A percentile compares a stretch with the other conserved stretches of the same genome.
Evolutionary conservation across 495 filamentous ascomycete genomes (phyloP).

Genomic region (Penicillium soppii): DNA sequence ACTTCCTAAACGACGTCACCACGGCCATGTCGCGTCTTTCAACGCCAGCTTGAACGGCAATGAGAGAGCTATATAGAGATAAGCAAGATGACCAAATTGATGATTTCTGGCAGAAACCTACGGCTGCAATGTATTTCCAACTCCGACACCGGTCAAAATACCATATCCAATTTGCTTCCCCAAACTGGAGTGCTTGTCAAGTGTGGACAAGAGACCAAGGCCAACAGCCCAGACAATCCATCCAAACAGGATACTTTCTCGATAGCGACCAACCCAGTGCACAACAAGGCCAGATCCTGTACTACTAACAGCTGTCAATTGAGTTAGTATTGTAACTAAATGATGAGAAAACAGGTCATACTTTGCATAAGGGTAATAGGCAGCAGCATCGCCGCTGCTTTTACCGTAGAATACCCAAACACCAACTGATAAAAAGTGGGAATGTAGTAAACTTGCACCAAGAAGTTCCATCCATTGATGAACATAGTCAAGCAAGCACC

Average conservation of each 20-base stretch:
- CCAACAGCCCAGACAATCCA: slow-evolving; percentile 54
- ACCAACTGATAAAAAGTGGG: slow-evolving; percentile 57
- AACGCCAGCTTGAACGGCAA: slow-evolving; percentile 54
- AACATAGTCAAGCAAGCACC: slow-evolving; percentile 55
- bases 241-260: slow-evolving; percentile 51
- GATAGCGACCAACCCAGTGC: slow-evolving; percentile 52
- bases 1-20: slow-evolving; percentile 55
- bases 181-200: slow-evolving; percentile 46
- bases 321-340: not conserved
- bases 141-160: slow-evolving; percentile 50
- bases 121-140: slow-evolving; percentile 56
- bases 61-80: slow-evolving; percentile 31
- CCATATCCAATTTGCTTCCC: slow-evolving; percentile 56
- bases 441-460: slow-evolving; percentile 56
- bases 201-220: slow-evolving; percentile 52
- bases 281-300: slow-evolving; percentile 53
- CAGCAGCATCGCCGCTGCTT: slow-evolving; percentile 51
- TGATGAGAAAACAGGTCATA: slow-evolving; percentile 14
- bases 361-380: slow-evolving; percentile 54
- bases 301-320: slow-evolving; percentile 40
- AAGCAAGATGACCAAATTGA: not conserved
- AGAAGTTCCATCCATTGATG: slow-evolving; percentile 55
- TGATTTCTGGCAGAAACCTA: slow-evolving; percentile 10
- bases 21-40: slow-evolving; percentile 55
- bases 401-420: slow-evolving; percentile 50